phyloP scores from a whole-genome alignment of 768 basidiomycete species.

The Cystofilobasidium macerans region DNA sequence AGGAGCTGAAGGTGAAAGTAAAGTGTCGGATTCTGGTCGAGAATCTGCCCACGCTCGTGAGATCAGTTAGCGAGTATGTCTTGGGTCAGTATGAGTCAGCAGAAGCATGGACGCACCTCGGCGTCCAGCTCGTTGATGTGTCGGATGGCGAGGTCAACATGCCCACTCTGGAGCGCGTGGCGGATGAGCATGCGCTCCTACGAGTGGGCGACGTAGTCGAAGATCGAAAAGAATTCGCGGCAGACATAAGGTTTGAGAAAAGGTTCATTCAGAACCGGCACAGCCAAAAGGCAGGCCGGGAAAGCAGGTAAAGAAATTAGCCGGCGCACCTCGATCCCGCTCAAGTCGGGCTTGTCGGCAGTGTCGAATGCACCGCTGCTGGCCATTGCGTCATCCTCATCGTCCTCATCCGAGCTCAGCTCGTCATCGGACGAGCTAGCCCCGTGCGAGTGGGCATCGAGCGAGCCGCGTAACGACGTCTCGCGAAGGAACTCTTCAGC shows the following conservation, averaged over 20 bases:
- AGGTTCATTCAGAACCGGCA: not conserved
- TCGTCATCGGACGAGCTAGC: conserved; percentile 36
- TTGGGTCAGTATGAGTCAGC: not conserved
- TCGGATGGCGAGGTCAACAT: conserved; percentile 91
- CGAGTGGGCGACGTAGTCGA: conserved; percentile 34
- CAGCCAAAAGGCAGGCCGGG: not conserved
- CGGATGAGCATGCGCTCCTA: conserved; percentile 89
- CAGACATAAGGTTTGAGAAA: not conserved
- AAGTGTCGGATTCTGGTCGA: conserved; percentile 84
- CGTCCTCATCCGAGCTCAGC: conserved; percentile 32
- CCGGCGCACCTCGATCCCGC: conserved; percentile 21
- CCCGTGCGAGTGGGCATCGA: not conserved
- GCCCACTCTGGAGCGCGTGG: conserved; percentile 82
- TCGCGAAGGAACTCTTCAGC: conserved; percentile 91
- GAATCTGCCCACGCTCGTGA: conserved; percentile 50
- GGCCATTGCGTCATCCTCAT: conserved; percentile 3
- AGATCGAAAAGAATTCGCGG: not conserved
- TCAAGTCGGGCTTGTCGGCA: conserved; percentile 5
- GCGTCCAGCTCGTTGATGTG: conserved; percentile 90
- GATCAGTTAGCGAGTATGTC: not conserved
- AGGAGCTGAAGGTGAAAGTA: conserved; percentile 96
- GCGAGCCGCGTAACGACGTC: conserved; percentile 43
- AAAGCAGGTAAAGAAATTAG: not conserved
- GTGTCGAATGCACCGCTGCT: not conserved
- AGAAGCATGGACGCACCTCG: conserved; percentile 56